phyloP scores from a whole-genome alignment of 148 eudicot species.

The Bassia scoparia region DNA sequence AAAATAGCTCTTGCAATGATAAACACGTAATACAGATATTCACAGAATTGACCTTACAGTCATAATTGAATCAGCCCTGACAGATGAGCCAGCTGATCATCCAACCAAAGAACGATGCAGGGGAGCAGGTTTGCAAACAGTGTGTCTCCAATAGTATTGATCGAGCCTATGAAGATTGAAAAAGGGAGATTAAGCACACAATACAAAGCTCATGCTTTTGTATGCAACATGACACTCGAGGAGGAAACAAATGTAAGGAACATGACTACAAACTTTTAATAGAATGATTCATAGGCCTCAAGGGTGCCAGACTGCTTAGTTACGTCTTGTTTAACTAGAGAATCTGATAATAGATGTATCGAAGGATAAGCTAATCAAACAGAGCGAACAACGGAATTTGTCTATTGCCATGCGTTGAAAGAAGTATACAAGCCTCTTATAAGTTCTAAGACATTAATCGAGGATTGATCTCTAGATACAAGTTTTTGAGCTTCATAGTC shows the following conservation, averaged over 20 bases:
- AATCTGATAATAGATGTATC: background rate
- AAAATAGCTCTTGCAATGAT: too few relatives aligned
- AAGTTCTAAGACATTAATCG: too few relatives aligned
- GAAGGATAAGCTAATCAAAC: background rate
- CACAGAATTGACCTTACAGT: constrained; percentile 45
- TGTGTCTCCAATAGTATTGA: constrained; percentile 97
- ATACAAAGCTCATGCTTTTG: background rate
- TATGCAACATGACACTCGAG: background rate
- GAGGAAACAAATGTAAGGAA: background rate
- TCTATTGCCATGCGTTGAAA: too few relatives aligned
- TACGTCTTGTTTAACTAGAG: background rate
- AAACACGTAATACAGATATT: too few relatives aligned
- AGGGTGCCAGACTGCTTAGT: background rate
- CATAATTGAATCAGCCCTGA: constrained; percentile 85
- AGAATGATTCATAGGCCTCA: too few relatives aligned
- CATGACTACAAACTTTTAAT: background rate
- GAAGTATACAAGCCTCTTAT: too few relatives aligned
- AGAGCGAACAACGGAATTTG: background rate
- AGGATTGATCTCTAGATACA: too few relatives aligned
- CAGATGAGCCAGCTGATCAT: constrained; percentile 87
- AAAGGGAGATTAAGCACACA: constrained; percentile 15
- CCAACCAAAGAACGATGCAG: constrained; percentile 97
- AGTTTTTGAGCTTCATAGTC: too few relatives aligned
- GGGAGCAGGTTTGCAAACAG: constrained; percentile 97
- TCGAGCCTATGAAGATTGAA: constrained; percentile 65